A percentile compares a stretch with the other conserved stretches of the same genome.
Evolutionary conservation across 768 basidiomycete genomes (phyloP).

Genomic region (Fistulinella prunicolor): DNA sequence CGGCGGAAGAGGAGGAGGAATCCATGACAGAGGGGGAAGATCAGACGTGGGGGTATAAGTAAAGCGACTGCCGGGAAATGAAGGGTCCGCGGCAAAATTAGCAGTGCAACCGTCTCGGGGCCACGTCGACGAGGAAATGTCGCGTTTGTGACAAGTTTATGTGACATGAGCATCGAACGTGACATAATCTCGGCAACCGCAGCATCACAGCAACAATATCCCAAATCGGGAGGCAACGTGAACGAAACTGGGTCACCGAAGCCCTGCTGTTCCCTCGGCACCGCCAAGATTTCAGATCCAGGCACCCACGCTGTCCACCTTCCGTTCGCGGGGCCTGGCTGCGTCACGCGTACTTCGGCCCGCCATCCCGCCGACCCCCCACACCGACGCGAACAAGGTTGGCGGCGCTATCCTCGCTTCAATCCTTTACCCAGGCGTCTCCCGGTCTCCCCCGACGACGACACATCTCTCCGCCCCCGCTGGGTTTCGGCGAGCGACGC

Average conservation of each 20-base stretch:
- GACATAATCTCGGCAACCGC: conserved; percentile 34
- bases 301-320: conserved; percentile 24
- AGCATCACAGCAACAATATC: conserved; percentile 29
- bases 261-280: conserved; percentile 36
- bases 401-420: conserved; percentile 18
- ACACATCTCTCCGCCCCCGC: background rate
- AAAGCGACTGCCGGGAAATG: conserved; percentile 20
- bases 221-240: conserved; percentile 37
- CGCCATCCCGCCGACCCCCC: conserved; percentile 16
- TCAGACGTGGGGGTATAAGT: conserved; percentile 24
- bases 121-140: conserved; percentile 37
- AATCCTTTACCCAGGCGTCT: conserved; percentile 7
- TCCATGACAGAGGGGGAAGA: conserved; percentile 35
- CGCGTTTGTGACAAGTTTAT: conserved; percentile 25
- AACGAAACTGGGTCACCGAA: conserved; percentile 30
- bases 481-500: no score
- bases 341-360: conserved; percentile 15
- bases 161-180: conserved; percentile 28
- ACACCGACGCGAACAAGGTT: conserved; percentile 19
- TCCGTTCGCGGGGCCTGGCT: conserved; percentile 6
- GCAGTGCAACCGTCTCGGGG: conserved; percentile 30
- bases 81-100: conserved; percentile 32
- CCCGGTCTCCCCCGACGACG: conserved; percentile 15
- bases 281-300: conserved; percentile 45
- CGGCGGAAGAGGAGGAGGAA: conserved; percentile 36